Evolutionary conservation across 495 filamentous ascomycete genomes (phyloP).

Genomic region (Penicillium crystallinum): DNA sequence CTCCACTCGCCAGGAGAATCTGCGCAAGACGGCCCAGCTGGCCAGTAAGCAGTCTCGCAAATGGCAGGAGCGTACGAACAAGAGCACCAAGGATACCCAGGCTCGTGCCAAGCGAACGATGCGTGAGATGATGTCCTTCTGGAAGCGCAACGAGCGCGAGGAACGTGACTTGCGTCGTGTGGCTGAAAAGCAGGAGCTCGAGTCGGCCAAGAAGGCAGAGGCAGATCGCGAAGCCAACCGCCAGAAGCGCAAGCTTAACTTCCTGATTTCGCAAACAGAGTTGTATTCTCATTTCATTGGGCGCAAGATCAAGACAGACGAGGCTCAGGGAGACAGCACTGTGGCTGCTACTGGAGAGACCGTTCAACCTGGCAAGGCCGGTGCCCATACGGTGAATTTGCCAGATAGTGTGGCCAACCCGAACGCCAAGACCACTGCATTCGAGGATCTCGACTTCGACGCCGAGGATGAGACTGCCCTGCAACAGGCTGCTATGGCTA

Average conservation of each 20-base stretch:
- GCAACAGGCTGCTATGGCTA: slow-evolving; percentile 80
- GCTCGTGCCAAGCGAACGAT: slow-evolving; percentile 95
- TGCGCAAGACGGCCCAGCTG: slow-evolving; percentile 94
- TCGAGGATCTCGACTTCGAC: slow-evolving; percentile 94
- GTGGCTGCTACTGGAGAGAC: slow-evolving; percentile 52
- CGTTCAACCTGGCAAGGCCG: slow-evolving; percentile 39
- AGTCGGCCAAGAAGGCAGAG: slow-evolving; percentile 93
- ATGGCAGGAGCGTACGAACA: slow-evolving; percentile 97
- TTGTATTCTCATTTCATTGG: slow-evolving; percentile 99
- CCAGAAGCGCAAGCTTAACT: slow-evolving; percentile 98
- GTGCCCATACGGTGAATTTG: slow-evolving; percentile 49
- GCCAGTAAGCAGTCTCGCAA: slow-evolving; percentile 95
- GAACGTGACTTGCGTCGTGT: slow-evolving; percentile 90
- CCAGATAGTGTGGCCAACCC: slow-evolving; percentile 53
- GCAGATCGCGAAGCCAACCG: slow-evolving; percentile 94
- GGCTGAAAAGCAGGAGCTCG: slow-evolving; percentile 92
- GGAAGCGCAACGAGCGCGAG: slow-evolving; percentile 97
- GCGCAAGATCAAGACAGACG: slow-evolving; percentile 95
- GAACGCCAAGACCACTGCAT: slow-evolving; percentile 74
- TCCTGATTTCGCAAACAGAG: slow-evolving; percentile 98
- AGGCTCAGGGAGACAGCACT: slow-evolving; percentile 75
- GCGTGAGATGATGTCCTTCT: slow-evolving; percentile 99
- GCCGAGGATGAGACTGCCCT: slow-evolving; percentile 83
- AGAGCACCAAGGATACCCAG: slow-evolving; percentile 95
- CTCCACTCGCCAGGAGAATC: slow-evolving; percentile 78